Conservation (phyloP, 352 stramenopile genomes). For the Globisporangium alternatum region DNA sequence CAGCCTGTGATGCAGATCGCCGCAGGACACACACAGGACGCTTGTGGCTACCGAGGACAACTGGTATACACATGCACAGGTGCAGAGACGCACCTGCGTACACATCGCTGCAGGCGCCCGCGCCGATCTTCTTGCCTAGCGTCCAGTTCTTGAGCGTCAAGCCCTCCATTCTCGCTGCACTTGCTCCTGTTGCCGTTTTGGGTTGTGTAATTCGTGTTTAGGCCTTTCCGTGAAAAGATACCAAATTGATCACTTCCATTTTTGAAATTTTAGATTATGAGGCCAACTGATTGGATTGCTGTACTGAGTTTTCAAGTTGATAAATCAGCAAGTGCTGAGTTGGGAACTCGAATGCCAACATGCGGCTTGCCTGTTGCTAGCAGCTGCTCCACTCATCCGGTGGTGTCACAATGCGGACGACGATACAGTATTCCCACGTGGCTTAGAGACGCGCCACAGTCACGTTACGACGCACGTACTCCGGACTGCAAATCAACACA, state of each 20-base stretch:
- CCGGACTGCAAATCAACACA: conserved; percentile 16
- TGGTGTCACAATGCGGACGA: not conserved
- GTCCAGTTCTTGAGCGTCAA: conserved; percentile 77
- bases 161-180: conserved; percentile 40
- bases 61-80: not conserved
- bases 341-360: too few species aligned
- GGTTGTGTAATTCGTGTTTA: not conserved
- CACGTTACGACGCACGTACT: conserved; percentile 31
- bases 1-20: too few species aligned
- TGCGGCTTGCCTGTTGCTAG: not conserved
- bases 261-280: not conserved
- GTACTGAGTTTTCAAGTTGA: too few species aligned
- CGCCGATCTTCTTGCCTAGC: conserved; percentile 72
- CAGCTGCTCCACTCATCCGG: not conserved
- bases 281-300: too few species aligned
- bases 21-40: not conserved
- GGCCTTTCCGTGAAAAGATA: conserved; percentile 9
- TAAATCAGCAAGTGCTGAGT: too few species aligned
- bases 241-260: not conserved
- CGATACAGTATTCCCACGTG: too few species aligned
- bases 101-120: conserved; percentile 81
- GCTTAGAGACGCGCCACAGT: conserved; percentile 17
- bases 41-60: not conserved
- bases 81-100: conserved; percentile 45
- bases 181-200: not conserved